These are phyloP conservation scores for Basidiobolus meristosporus DNA, from an alignment of 371 early-diverging fungal species.

Conservation along the genomic window DNA sequence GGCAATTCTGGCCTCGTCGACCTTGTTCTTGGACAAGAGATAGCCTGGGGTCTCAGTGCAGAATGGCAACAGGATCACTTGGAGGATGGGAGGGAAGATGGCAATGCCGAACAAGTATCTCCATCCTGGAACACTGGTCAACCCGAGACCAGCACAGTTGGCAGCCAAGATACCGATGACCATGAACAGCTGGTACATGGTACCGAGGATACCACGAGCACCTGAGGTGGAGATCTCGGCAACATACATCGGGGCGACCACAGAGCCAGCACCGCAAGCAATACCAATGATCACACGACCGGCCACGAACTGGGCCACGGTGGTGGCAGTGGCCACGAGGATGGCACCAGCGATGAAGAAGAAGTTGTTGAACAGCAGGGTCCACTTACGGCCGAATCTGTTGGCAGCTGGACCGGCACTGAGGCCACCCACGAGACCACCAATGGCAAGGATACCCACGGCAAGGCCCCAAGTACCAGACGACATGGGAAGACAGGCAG, in stretches of 20 bases:
- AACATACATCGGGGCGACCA: slow-evolving; percentile 60
- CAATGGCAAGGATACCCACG: slow-evolving; percentile 43
- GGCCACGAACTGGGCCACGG: slow-evolving; percentile 39
- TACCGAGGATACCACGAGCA: slow-evolving; percentile 48
- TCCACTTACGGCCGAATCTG: slow-evolving; percentile 39
- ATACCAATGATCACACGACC: slow-evolving; percentile 73
- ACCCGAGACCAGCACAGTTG: slow-evolving; percentile 30
- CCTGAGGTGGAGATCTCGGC: slow-evolving; percentile 58
- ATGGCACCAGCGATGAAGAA: slow-evolving; percentile 41
- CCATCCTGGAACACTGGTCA: slow-evolving; percentile 40
- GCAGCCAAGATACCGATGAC: slow-evolving; percentile 54
- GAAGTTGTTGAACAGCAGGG: slow-evolving; percentile 39
- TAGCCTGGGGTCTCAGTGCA: slow-evolving; percentile 62
- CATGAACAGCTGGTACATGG: slow-evolving; percentile 58
- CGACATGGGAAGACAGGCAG: background rate
- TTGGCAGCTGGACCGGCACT: slow-evolving; percentile 27
- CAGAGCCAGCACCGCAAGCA: slow-evolving; percentile 62
- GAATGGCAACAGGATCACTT: slow-evolving; percentile 41
- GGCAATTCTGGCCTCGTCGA: slow-evolving; percentile 31
- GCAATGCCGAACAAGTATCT: slow-evolving; percentile 35
- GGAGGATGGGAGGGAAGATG: slow-evolving; percentile 39
- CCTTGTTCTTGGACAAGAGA: slow-evolving; percentile 28
- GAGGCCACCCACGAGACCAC: slow-evolving; percentile 56
- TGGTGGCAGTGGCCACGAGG: slow-evolving; percentile 29
- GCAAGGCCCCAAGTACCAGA: slow-evolving; percentile 28